Evolutionary conservation across 108 stramenopile species (phyloP), one percentile per base, ranked within the genome.

Genomic region (Mayamaea pseudoterrestris): DNA sequence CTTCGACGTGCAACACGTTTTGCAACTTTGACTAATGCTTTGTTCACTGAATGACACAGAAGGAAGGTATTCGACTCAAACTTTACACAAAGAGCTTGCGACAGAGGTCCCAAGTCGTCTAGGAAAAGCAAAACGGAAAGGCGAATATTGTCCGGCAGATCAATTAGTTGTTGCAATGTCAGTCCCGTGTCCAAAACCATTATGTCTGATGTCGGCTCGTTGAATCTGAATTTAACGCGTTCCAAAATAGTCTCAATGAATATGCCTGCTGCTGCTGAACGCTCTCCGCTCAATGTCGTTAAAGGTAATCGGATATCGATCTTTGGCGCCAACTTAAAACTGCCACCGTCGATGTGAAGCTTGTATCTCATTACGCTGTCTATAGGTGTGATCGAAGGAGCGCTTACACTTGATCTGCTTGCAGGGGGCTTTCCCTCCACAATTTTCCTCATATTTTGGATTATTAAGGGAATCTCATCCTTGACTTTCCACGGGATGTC

Each of bases 81-180:
- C 48, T 73, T 75, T 18, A 82, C 60, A 16, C 61, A 55, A 12
- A 87, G 42, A 6, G 73, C 78, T n/a, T 58, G 34, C 39, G 76
- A 80, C 28, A 87, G 39, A 0, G 78, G 64, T 17, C 52, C 44
- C 30, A 82, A 50, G 44, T 87, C 80, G 26, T 70, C 44, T 3
- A 87, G 39, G 44, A 62, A 87, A n/a, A 82, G 44, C 4, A 87
- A 52, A 31, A 87, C 67, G 22, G 73, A 69, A 61, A 81, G 69
- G 17, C 80, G 50, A 29, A 77, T 53, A 39, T 53, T 66, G 53
- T 87, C 84, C 9, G 84, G 78, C 4, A 87, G 56, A 2, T 28
- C 26, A 21, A 74, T 70, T 0, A 87, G 29, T 16, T 64, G 56
- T 29, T 31, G 27, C 35, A 87, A 50, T 13, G 75, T 62, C 21